Base-by-base conservation (phyloP, 225 moss, liverwort and hornwort genomes). In the Takakia lepidozioides region DNA sequence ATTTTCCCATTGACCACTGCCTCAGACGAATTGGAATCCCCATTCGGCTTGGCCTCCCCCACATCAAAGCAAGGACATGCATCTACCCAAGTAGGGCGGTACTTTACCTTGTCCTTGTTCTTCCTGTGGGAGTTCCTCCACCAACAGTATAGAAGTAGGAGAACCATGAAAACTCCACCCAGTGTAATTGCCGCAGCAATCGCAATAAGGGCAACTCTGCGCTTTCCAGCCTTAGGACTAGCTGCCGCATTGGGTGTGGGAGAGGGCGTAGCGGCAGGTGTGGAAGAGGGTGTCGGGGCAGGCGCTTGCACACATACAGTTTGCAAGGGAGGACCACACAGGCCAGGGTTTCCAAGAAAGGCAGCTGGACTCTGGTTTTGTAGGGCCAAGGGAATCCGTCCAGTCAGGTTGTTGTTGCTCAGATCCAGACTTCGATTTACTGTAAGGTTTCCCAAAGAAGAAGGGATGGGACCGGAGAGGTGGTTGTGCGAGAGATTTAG, bases 1-100 rank as follows among this genome's bases (percentile, higher is more conserved):
- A 85, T 34, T 38, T 78, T 69, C 9, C 69, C 82, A 25, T 54
- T n/a, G n/a, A n/a, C n/a, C n/a, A n/a, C n/a, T n/a, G n/a, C n/a
- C n/a, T n/a, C n/a, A n/a, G n/a, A n/a, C n/a, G n/a, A n/a, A n/a
- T n/a, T n/a, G n/a, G n/a, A n/a, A n/a, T n/a, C n/a, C n/a, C n/a
- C n/a, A n/a, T n/a, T n/a, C n/a, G n/a, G n/a, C n/a, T n/a, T n/a
- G n/a, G n/a, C n/a, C n/a, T n/a, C n/a, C n/a, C n/a, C n/a, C n/a
- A n/a, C n/a, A n/a, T n/a, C n/a, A n/a, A n/a, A n/a, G n/a, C n/a
- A n/a, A n/a, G n/a, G n/a, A n/a, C n/a, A n/a, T n/a, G n/a, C n/a
- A n/a, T n/a, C n/a, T n/a, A n/a, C n/a, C n/a, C 62, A 29, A 35
- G 25, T 54, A 5, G 53, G 53, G 49, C 48, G 53, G 8, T 48